Evolutionary conservation across 2,329 filamentous ascomycete species (phyloP).

Genomic region (Beauveria sp.): DNA sequence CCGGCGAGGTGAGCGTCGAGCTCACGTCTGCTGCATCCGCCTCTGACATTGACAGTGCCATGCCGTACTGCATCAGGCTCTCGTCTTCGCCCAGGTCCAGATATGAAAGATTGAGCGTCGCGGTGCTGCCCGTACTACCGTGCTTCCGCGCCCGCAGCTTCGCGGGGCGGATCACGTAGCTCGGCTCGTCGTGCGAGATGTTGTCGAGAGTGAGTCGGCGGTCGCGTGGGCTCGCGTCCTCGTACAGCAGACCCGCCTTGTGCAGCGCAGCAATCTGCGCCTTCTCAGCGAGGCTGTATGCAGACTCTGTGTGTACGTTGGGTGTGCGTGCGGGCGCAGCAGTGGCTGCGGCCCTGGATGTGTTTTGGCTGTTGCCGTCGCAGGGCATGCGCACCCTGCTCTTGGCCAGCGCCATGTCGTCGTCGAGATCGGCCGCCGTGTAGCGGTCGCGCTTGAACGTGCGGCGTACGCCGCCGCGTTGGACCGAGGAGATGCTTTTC

Average conservation of each 20-base stretch:
- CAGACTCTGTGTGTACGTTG: not conserved
- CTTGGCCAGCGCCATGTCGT: constrained; percentile 2
- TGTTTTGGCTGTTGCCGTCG: not conserved
- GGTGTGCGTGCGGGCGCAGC: not conserved
- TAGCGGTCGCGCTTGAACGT: not conserved
- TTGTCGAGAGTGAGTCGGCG: not conserved
- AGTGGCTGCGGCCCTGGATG: not conserved
- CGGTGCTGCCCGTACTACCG: not conserved
- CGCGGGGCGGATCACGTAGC: not conserved
- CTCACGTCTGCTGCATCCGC: not conserved
- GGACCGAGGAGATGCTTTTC: not conserved
- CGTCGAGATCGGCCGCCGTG: not conserved
- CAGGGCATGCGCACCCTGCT: constrained; percentile 1
- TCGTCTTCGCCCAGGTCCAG: constrained; percentile 2
- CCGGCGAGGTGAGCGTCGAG: constrained; percentile 7
- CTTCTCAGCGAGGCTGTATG: not conserved
- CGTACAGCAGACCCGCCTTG: not conserved
- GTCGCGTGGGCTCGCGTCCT: not conserved
- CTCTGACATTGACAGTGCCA: constrained; percentile 3
- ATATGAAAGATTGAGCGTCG: not conserved
- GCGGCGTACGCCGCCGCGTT: not conserved
- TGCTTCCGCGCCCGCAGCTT: not conserved
- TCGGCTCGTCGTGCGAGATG: constrained; percentile 4
- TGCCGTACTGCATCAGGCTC: constrained; percentile 1
- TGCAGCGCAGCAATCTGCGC: not conserved